Percentiles rank a stretch among this genome's conserved stretches.
Evolutionary conservation across 345 rosid species (phyloP).

Genomic region (Lumnitzera littorea): DNA sequence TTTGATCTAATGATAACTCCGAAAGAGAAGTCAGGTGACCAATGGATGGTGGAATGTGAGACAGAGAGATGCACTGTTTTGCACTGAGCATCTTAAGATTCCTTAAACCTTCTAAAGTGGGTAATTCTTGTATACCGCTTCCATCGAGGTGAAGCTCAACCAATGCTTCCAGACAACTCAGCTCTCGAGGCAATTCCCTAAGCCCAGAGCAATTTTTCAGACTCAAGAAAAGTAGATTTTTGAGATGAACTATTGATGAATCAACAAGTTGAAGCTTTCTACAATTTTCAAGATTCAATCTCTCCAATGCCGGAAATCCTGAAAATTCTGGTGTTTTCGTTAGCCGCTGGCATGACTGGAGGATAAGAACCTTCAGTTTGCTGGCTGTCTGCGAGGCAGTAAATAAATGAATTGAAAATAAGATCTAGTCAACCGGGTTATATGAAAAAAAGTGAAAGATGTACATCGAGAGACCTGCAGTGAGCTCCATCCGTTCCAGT

Average conservation of each 20-base stretch:
- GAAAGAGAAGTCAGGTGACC: neutral
- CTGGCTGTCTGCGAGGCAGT: neutral
- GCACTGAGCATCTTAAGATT: no score
- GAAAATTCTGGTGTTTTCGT: conserved; percentile 3
- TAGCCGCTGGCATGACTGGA: neutral
- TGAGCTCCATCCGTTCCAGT: neutral
- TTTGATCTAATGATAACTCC: neutral
- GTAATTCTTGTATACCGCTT: neutral
- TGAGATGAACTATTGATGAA: conserved; percentile 3
- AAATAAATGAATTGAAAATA: no score
- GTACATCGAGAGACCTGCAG: no score
- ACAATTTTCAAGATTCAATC: neutral
- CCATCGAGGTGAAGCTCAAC: conserved; percentile 1
- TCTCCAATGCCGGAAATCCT: neutral
- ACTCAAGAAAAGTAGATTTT: conserved; percentile 1
- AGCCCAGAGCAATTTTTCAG: neutral
- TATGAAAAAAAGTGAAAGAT: no score
- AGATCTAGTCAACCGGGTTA: no score
- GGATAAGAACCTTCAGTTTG: conserved; percentile 4
- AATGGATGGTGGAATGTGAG: neutral
- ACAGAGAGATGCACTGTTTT: no score
- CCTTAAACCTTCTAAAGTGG: neutral
- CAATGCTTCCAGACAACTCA: conserved; percentile 1
- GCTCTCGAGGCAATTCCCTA: neutral
- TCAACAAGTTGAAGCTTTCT: neutral